Evolutionary conservation across 495 filamentous ascomycete genomes (phyloP), one percentile per base, ranked within the genome.

Genomic region (Penicillium subrubescens): DNA sequence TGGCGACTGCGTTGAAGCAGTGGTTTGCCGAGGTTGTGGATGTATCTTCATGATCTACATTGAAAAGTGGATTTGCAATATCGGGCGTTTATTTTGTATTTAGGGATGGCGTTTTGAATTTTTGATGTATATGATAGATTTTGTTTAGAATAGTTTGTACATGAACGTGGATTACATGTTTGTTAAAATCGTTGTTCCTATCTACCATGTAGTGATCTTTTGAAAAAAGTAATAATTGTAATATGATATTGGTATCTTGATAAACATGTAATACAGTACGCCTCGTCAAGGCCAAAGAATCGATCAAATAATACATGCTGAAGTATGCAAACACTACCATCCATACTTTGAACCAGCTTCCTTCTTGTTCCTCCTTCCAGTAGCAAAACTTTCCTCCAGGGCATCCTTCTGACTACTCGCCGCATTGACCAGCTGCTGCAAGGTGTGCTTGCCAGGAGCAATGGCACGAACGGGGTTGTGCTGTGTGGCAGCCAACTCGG

Each of bases 11-110:
- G 63, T 83, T 99, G 79, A 91, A 94, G 76, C 94, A 94, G 68
- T 98, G 96, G 95, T 96, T 99, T 85, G 87, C 88, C 2, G 96
- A 99, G 83, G 92, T 98, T 63, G 90, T 88, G 57, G 88, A 88
- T 78, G 80, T 81, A 34, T 81, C 79, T 31, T 79, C 77, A 29
- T 82, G 70, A 73, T 29, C 21, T 54, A 39, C 34, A 66, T 34
- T 29, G n/a, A 68, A 61, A 67, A 65, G 65, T 51, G 46, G 58
- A 14, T 33, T 67, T 67, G 48, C 44, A 52, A 35, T 44, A 60
- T 61, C 59, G 59, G 62, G 67, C 64, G 67, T 67, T 67, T 29
- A 29, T 44, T 39, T 63, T 59, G 51, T 58, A 56, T 57, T 64
- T 61, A 44, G 57, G 23, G 52, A 44, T n/a, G 51, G 27, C n/a